Evolutionary conservation across 2,329 filamentous ascomycete genomes (phyloP).

Genomic region (Sclerotiophoma versabilis): DNA sequence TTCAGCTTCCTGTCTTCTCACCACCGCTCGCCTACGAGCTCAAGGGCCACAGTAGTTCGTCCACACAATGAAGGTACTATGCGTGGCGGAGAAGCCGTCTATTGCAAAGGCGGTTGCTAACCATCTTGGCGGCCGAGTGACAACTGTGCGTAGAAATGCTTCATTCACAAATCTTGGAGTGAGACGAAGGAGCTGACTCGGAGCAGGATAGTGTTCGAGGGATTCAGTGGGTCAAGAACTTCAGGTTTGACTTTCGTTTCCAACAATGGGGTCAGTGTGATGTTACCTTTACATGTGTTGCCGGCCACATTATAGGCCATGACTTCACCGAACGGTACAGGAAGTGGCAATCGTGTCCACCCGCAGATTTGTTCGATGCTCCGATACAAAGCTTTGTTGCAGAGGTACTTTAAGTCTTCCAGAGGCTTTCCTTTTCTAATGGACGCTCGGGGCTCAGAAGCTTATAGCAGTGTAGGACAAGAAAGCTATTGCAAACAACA

Average conservation of each 20-base stretch:
- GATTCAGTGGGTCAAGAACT: slow-evolving; percentile 85
- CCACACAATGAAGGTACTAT: slow-evolving; percentile 64
- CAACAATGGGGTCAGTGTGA: slow-evolving; percentile 80
- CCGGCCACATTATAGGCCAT: slow-evolving; percentile 82
- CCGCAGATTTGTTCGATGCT: slow-evolving; percentile 80
- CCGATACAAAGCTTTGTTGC: slow-evolving; percentile 73
- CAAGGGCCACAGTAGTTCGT: slow-evolving; percentile 7
- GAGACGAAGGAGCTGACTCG: slow-evolving; percentile 13
- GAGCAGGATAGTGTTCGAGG: slow-evolving; percentile 13
- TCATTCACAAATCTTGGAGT: background rate
- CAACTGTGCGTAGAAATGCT: slow-evolving; percentile 61
- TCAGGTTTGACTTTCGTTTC: slow-evolving; percentile 90
- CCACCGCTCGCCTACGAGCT: slow-evolving; percentile 2
- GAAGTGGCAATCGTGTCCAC: slow-evolving; percentile 82
- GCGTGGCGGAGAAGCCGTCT: slow-evolving; percentile 87
- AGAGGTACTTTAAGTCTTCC: slow-evolving; percentile 58
- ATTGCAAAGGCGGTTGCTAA: slow-evolving; percentile 93
- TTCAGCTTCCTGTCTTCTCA: slow-evolving; percentile 2
- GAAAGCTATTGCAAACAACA: slow-evolving; percentile 81
- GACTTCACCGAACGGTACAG: slow-evolving; percentile 79
- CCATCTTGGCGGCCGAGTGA: slow-evolving; percentile 82
- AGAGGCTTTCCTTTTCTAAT: too few relatives aligned
- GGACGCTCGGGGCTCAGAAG: background rate
- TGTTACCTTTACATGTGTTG: slow-evolving; percentile 93
- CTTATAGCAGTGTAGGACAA: slow-evolving; percentile 67